Conservation (phyloP, 1,139 yeast genomes). For the Candida sp. region DNA sequence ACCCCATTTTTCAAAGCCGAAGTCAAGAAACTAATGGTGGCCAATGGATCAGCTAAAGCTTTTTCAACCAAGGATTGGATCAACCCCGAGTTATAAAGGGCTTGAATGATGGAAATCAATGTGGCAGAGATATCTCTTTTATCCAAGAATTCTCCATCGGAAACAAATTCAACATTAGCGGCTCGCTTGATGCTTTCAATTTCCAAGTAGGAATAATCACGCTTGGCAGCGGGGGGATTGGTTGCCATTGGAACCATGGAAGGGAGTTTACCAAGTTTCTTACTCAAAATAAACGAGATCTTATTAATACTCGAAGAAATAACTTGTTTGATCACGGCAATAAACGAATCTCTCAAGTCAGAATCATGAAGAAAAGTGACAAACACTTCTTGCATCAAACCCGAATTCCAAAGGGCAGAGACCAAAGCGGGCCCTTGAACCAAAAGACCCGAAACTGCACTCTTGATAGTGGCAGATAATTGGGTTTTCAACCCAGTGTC, state of each 20-base stretch:
- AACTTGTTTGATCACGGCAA: slow-evolving; percentile 32
- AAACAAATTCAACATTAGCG: slow-evolving; percentile 7
- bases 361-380: slow-evolving; percentile 29
- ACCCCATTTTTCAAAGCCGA: slow-evolving; percentile 32
- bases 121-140: slow-evolving; percentile 37
- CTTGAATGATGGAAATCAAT: slow-evolving; percentile 22
- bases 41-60: slow-evolving; percentile 36
- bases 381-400: slow-evolving; percentile 35
- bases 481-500: slow-evolving; percentile 25
- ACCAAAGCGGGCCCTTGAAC: slow-evolving; percentile 44
- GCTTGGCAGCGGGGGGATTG: slow-evolving; percentile 13
- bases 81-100: slow-evolving; percentile 35
- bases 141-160: slow-evolving; percentile 21
- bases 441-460: slow-evolving; percentile 32
- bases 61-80: slow-evolving; percentile 28
- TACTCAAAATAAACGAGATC: slow-evolving; percentile 14
- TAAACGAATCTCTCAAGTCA: slow-evolving; percentile 32
- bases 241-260: slow-evolving; percentile 16
- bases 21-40: slow-evolving; percentile 30
- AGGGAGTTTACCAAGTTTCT: slow-evolving; percentile 13
- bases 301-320: slow-evolving; percentile 29
- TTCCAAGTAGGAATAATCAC: slow-evolving; percentile 4
- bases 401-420: slow-evolving; percentile 43
- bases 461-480: slow-evolving; percentile 24
- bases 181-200: slow-evolving; percentile 17